These are phyloP conservation scores for Rugosomyces carneus DNA, from an alignment of 1,284 basidiomycete genomes.

Conservation along the genomic window DNA sequence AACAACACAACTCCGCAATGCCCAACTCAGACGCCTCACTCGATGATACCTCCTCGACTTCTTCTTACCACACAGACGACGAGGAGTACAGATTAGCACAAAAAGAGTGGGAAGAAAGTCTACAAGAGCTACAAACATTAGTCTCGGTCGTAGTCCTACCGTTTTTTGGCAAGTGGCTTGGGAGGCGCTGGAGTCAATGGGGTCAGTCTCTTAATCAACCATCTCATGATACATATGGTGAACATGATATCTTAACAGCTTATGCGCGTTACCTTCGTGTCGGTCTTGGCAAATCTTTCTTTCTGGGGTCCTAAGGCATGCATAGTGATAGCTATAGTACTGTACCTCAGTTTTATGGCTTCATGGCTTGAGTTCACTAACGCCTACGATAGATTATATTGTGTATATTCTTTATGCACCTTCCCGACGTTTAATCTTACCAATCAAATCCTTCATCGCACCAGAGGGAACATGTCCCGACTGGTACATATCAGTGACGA, in stretches of 20 bases:
- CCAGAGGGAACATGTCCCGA: constrained; percentile 30
- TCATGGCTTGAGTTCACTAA: not conserved
- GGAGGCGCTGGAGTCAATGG: constrained; percentile 81
- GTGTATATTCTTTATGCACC: constrained; percentile 7
- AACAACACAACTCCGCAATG: constrained; percentile 21
- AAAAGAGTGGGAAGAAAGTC: constrained; percentile 88
- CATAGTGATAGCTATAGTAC: not conserved
- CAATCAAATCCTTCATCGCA: constrained; percentile 27
- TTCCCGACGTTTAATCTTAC: constrained; percentile 11
- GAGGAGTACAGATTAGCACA: constrained; percentile 66
- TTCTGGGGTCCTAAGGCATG: constrained; percentile 30
- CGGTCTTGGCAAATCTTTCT: constrained; percentile 64
- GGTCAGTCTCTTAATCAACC: constrained; percentile 42
- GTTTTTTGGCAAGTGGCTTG: constrained; percentile 84
- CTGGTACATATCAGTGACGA: constrained; percentile 54
- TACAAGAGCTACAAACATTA: constrained; percentile 79
- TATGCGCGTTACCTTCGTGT: constrained; percentile 67
- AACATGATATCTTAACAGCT: constrained; percentile 35
- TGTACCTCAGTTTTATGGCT: not conserved
- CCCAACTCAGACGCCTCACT: constrained; percentile 33
- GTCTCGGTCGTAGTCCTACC: constrained; percentile 78
- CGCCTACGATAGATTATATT: not conserved
- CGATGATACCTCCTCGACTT: constrained; percentile 40
- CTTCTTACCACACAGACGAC: constrained; percentile 58
- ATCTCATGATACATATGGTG: not conserved